Evolutionary conservation across 2,329 filamentous ascomycete genomes (phyloP), one percentile per base, ranked within the genome.

Genomic region (Davidsoniella neocaledoniae): DNA sequence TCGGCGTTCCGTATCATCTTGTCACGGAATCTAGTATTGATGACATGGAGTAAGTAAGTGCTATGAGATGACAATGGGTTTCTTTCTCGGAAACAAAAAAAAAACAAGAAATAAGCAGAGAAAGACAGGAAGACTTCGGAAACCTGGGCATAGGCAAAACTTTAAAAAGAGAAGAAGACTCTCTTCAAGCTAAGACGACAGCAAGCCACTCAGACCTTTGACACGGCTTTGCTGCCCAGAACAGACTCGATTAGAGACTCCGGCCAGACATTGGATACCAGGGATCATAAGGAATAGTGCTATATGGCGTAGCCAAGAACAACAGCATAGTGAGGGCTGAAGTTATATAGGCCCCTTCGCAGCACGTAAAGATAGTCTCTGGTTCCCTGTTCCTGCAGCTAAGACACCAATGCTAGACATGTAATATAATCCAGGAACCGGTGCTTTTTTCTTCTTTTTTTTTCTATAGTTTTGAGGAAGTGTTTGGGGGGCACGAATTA

Each of bases 351-450:
- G 26, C 10, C 5, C 26, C 26, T 29, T 29, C 26, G 10, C 2
- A 9, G 26, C 26, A 29, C 5, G 9, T 7, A 29, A 10, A 29
- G 8, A 10, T 9, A 29, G 26, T 29, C 16, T 37, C 14, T 43
- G 40, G n/a, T 43, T 33, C 47, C 38, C 29, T 38, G 16, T 41
- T 33, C 47, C 40, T 49, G 47, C 47, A 43, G 47, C 46, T 49
- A 39, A 49, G 40, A 49, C 47, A 49, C 5, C 17, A 8, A 14
- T 17, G 26, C 29, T 43, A 43, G 47, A 37, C 39, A 43, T 33
- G 47, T 17, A 36, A 41, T 29, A 41, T 38, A 38, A 49, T 49
- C n/a, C 14, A 37, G n/a, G 39, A 21, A 49, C 36, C 26, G 26
- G 26, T 29, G 26, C 8, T 2, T 4, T 21, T 21, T 21, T 21